A percentile compares a stretch with the other conserved stretches of the same genome.
Evolutionary conservation across 768 basidiomycete genomes (phyloP).

Genomic region (Termitomyces heimii): DNA sequence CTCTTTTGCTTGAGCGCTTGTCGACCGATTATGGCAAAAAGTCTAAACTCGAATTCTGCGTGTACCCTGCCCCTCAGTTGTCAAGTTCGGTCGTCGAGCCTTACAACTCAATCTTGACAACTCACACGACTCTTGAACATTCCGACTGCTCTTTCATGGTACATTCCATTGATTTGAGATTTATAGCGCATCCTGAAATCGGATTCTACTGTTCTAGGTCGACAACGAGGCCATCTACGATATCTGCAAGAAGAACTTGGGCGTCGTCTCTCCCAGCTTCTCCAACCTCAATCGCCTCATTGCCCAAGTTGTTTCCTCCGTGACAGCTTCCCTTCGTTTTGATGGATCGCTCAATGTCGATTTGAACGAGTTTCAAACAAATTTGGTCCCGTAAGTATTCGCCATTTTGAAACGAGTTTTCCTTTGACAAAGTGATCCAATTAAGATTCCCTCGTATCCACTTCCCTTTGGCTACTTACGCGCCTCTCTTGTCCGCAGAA

Average conservation of each 20-base stretch:
- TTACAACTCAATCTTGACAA: conserved; percentile 97
- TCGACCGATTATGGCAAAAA: conserved; percentile 99
- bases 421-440: not conserved
- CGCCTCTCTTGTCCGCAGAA: conserved; percentile 91
- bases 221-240: conserved; percentile 99
- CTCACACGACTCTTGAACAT: conserved; percentile 98
- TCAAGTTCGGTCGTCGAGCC: conserved; percentile 98
- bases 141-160: conserved; percentile 99
- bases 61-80: conserved; percentile 93
- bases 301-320: conserved; percentile 96
- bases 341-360: conserved; percentile 98
- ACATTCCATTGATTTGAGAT: conserved; percentile 5
- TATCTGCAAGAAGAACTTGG: conserved; percentile 96
- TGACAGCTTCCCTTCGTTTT: conserved; percentile 96
- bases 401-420: not conserved
- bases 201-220: conserved; percentile 42
- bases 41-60: conserved; percentile 97
- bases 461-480: conserved; percentile 95
- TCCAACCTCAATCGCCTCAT: conserved; percentile 94
- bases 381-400: conserved; percentile 83
- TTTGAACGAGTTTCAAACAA: conserved; percentile 97
- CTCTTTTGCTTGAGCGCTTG: conserved; percentile 92
- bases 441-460: conserved; percentile 93
- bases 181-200: not conserved
- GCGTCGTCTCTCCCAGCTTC: conserved; percentile 82